phyloP scores from a whole-genome alignment of 768 basidiomycete genomes.

The Boletellus ananiceps region DNA sequence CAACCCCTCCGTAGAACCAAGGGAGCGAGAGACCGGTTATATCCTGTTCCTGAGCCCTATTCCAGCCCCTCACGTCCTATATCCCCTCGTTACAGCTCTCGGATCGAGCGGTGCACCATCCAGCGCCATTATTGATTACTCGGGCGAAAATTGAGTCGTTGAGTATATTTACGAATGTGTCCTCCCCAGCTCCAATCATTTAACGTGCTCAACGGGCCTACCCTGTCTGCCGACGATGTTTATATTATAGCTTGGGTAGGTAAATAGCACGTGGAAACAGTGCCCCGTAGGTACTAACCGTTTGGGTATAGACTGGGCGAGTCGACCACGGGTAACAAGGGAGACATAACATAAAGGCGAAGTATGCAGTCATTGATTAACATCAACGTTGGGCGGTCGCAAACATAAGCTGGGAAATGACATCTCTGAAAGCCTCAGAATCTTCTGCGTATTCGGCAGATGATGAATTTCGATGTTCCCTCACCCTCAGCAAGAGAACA shows the following conservation, averaged over 20 bases:
- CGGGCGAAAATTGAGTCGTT: not conserved
- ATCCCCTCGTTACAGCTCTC: too few relatives aligned
- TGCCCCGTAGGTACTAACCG: not conserved
- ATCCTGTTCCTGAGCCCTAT: constrained; percentile 4
- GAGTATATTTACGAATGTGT: constrained; percentile 16
- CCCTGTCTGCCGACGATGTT: not conserved
- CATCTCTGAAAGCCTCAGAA: constrained; percentile 8
- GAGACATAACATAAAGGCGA: not conserved
- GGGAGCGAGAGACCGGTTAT: too few relatives aligned
- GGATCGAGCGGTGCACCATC: constrained; percentile 1
- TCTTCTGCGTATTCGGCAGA: constrained; percentile 15
- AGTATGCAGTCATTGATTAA: not conserved
- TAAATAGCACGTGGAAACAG: not conserved
- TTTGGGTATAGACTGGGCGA: not conserved
- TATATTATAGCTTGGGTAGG: not conserved
- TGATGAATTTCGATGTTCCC: constrained; percentile 6
- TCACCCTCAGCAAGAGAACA: constrained; percentile 10
- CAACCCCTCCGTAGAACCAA: too few relatives aligned
- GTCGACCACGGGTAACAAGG: not conserved
- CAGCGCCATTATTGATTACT: constrained; percentile 4
- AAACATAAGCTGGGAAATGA: constrained; percentile 7
- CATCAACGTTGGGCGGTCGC: not conserved
- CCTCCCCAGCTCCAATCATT: constrained; percentile 13
- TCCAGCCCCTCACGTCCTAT: constrained; percentile 11
- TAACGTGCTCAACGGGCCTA: not conserved